A percentile compares a stretch with the other conserved stretches of the same genome.
Evolutionary conservation across 441 rosid species (phyloP).

Genomic region (Manihot esculenta): DNA sequence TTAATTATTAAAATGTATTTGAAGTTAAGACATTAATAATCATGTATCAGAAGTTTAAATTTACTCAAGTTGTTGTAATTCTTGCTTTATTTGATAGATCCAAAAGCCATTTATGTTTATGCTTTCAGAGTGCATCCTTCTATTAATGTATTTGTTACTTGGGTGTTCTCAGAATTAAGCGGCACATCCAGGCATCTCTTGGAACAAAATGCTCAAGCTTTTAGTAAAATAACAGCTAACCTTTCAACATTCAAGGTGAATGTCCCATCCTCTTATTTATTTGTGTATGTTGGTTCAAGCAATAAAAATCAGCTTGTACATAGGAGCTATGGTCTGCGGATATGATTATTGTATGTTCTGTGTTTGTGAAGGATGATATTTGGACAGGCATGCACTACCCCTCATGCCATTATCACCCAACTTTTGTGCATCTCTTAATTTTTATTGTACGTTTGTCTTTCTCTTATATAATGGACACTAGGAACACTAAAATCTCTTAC

Average conservation of each 20-base stretch:
- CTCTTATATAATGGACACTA: neutral
- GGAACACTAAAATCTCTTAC: neutral
- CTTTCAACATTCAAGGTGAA: conserved; percentile 67
- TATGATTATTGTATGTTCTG: neutral
- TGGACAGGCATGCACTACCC: no score
- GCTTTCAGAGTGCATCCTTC: conserved; percentile 7
- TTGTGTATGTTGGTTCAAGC: conserved; percentile 1
- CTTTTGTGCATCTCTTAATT: no score
- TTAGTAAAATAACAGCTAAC: conserved; percentile 72
- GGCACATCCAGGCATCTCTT: conserved; percentile 57
- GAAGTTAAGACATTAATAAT: neutral
- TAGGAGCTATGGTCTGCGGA: neutral
- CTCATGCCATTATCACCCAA: no score
- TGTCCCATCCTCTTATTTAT: conserved; percentile 4
- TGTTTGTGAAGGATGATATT: neutral
- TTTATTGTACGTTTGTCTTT: neutral
- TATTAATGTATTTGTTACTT: conserved; percentile 21
- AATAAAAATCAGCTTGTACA: conserved; percentile 3
- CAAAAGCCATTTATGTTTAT: neutral
- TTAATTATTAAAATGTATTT: neutral
- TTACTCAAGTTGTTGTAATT: no score
- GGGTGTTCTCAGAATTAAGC: conserved; percentile 54
- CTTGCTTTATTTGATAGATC: neutral
- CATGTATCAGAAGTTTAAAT: neutral
- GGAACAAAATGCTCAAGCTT: conserved; percentile 71